phyloP scores from a whole-genome alignment of 768 basidiomycete species.

The Coprinopsis cinerea region DNA sequence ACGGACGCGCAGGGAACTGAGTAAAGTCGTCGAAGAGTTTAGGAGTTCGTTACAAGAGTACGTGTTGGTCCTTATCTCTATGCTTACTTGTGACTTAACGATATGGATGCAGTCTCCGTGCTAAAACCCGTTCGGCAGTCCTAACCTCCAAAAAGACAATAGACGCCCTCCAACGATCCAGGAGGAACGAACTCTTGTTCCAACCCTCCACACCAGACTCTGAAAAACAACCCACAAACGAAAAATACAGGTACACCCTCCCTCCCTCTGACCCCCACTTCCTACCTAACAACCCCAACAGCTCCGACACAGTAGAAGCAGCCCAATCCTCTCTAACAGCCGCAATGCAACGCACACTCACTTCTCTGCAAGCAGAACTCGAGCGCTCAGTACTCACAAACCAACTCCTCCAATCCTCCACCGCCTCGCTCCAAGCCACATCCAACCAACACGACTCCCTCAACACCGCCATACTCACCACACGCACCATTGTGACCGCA shows the following conservation, averaged over 20 bases:
- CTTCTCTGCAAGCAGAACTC: slow-evolving; percentile 86
- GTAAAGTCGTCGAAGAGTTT: slow-evolving; percentile 44
- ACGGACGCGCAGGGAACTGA: slow-evolving; percentile 43
- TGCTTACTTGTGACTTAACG: background rate
- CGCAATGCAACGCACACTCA: slow-evolving; percentile 76
- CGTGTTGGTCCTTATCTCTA: slow-evolving; percentile 7
- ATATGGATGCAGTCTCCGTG: slow-evolving; percentile 41
- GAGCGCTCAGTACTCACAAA: slow-evolving; percentile 81
- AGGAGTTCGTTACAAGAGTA: slow-evolving; percentile 46
- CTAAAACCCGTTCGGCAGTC: slow-evolving; percentile 61
- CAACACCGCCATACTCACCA: slow-evolving; percentile 63
- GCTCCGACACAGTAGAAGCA: slow-evolving; percentile 83
- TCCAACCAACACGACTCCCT: slow-evolving; percentile 75
- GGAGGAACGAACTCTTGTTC: slow-evolving; percentile 61
- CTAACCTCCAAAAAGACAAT: slow-evolving; percentile 71
- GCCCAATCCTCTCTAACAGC: slow-evolving; percentile 89
- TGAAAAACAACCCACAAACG: slow-evolving; percentile 26
- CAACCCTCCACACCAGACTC: background rate
- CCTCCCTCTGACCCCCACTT: background rate
- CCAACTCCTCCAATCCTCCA: slow-evolving; percentile 84
- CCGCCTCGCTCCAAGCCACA: slow-evolving; percentile 67
- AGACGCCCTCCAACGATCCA: slow-evolving; percentile 49
- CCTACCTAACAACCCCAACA: slow-evolving; percentile 17
- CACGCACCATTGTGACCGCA: slow-evolving; percentile 78
- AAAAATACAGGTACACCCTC: slow-evolving; percentile 50